A percentile compares a stretch with the other conserved stretches of the same genome.
Conservation (phyloP, 352 stramenopile species). For the Pythium brassicae region DNA sequence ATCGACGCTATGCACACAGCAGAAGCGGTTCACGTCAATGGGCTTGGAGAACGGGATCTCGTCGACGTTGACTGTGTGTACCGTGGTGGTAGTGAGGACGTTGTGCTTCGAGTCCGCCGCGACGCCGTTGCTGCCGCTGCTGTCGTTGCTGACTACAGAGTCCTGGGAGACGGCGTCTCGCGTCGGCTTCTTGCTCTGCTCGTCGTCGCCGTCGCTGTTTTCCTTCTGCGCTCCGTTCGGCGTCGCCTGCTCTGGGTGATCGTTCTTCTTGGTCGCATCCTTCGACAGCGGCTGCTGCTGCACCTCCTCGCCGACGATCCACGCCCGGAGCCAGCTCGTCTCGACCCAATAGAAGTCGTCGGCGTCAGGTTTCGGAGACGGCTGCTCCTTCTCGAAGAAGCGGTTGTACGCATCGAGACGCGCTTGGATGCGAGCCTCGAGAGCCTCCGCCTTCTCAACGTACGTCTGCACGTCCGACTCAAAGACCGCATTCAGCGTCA, state of each 20-base stretch:
- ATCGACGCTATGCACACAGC: constrained; percentile 38
- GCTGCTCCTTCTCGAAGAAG: constrained; percentile 54
- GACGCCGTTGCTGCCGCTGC: background rate
- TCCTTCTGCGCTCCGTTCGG: constrained; percentile 4
- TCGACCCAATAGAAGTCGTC: constrained; percentile 70
- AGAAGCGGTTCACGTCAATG: constrained; percentile 43
- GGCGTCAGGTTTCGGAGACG: constrained; percentile 29
- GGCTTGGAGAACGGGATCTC: constrained; percentile 52
- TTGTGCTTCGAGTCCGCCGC: background rate
- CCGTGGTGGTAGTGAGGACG: background rate
- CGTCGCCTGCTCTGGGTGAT: constrained; percentile 5
- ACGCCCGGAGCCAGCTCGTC: constrained; percentile 50
- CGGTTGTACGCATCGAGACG: constrained; percentile 50
- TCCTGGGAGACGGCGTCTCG: background rate
- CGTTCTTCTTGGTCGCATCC: constrained; percentile 1
- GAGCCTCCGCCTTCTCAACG: constrained; percentile 26
- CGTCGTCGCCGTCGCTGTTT: constrained; percentile 9
- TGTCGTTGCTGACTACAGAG: background rate
- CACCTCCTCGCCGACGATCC: constrained; percentile 56
- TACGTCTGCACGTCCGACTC: constrained; percentile 45
- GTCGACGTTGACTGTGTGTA: constrained; percentile 14
- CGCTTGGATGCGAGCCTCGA: constrained; percentile 49
- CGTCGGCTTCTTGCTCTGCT: constrained; percentile 12
- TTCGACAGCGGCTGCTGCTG: constrained; percentile 1
- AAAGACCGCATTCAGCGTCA: constrained; percentile 49